Base-by-base conservation (phyloP, 2,329 filamentous ascomycete species). In the Cordyceps pruinosa region DNA sequence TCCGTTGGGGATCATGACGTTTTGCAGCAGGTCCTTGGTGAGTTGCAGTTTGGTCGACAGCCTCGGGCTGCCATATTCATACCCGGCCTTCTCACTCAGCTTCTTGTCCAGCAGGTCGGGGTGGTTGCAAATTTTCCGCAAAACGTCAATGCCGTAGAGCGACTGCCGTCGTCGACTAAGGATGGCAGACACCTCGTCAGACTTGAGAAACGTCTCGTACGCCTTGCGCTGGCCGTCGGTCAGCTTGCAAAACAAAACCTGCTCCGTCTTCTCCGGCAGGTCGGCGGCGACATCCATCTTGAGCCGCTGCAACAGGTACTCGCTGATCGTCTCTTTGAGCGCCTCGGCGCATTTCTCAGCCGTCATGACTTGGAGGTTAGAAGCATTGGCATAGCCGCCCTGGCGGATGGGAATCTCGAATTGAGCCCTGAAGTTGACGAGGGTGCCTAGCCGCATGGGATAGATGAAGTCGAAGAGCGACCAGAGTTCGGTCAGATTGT, bases 381-480 rank as follows among this genome's bases (percentile, higher is more conserved):
- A 93, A 3, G 94, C 94, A 70, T 96, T 97, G 8, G 92, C 91
- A 70, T 97, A 97, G 5, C 94, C 94, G 46, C 95, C 95, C 53
- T 92, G 84, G 59, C 87, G 87, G 69, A 99, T 99, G 0, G 94
- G 94, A 37, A 95, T 88, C 68, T 97, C 94, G 62, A 99, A 97
- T 60, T 96, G 86, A 59, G 86, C 87, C 46, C 91, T 84, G 69
- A 99, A 99, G 61, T 89, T 90, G 58, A 97, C 88, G 13, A 97
- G 77, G 0, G 90, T 97, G 0, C 94, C 95, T 6, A 99, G 75
- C 15, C 92, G 87, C 90, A 97, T 97, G 0, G 95, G 94, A 61
- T 91, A 97, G 58, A 97, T 88, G 67, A 99, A 99, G 69, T 99
- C 95, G 67, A 99, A 97, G 0, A 99, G 75, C 0, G 93, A 97